These are phyloP conservation scores for Capsicum baccatum DNA, from an alignment of 257 asterid species.

Conservation along the genomic window DNA sequence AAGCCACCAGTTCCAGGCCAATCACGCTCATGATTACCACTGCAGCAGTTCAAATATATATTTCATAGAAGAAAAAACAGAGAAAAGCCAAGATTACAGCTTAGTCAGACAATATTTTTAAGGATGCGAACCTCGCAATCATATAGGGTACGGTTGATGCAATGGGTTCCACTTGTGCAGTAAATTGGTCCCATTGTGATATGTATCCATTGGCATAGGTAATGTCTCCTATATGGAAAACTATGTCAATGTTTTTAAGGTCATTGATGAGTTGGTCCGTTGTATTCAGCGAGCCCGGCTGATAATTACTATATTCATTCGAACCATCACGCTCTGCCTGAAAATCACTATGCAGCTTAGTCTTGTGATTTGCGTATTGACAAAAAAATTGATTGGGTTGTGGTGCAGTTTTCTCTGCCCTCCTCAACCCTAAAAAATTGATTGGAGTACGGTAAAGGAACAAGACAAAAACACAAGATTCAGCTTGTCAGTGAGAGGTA, in stretches of 20 bases:
- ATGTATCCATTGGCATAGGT: slow-evolving; percentile 59
- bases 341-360: slow-evolving; percentile 30
- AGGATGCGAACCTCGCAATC: slow-evolving; percentile 73
- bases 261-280: slow-evolving; percentile 82
- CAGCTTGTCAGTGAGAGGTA: neutral
- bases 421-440: too few relatives aligned
- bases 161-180: slow-evolving; percentile 84
- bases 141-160: slow-evolving; percentile 80
- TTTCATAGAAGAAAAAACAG: neutral
- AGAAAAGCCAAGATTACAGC: neutral
- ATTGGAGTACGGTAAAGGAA: neutral
- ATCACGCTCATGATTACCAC: slow-evolving; percentile 62
- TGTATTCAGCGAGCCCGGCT: slow-evolving; percentile 84
- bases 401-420: too few relatives aligned
- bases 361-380: neutral
- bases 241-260: slow-evolving; percentile 55
- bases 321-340: slow-evolving; percentile 98
- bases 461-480: neutral
- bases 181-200: slow-evolving; percentile 92
- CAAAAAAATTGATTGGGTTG: neutral
- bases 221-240: slow-evolving; percentile 61
- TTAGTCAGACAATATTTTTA: neutral
- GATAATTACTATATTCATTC: slow-evolving; percentile 77
- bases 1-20: slow-evolving; percentile 54
- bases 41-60: slow-evolving; percentile 22